Evolutionary conservation across 1,139 yeast genomes (phyloP), one percentile per base, ranked within the genome.

Genomic region (Entelexis paramagnoliae): DNA sequence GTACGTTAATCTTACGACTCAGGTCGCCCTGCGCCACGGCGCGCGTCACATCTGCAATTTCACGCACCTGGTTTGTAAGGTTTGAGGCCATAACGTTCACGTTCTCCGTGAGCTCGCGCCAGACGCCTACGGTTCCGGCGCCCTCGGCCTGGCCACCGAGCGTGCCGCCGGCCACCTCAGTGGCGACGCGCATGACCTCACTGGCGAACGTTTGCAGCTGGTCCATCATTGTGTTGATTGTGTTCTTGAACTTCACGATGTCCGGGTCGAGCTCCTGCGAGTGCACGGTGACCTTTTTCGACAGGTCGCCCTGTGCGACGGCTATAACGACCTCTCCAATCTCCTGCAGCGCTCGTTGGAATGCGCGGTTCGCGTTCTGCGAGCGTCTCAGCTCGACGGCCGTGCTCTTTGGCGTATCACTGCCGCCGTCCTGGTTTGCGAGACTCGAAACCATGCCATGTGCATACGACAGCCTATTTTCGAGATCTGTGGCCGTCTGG

Each of bases 81-180:
- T 85, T 85, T 51, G 81, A 73, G 20, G 95, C 95, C 95, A 85
- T 85, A 55, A 84, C 83, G 65, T 85, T 85, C 61, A 85, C 89
- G 60, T 84, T 84, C 61, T 84, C 89, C 20, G 93, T 84, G 51
- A 85, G 75, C 29, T 84, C 80, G 61, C 89, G 75, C 95, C 95
- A 85, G 52, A 83, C 83, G 17, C 95, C 95, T 4, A 82, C 87
- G 0, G 89, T 80, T 9, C 88, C 89, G 55, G 81, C 84, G 55
- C 81, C 82, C 61, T 81, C 83, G 34, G 91, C 94, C 64, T 83
- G 93, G 34, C 95, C 95, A 59, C 95, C 95, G 48, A 85, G 72
- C 56, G 85, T 85, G 57, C 95, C 95, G 62, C 84, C 85, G 35
- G 95, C 91, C 30, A 85, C 95, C 62, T 85, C 93, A 11, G 89